Base-by-base conservation (phyloP, 805 yeast genomes). In the Candida parachauliodes region DNA sequence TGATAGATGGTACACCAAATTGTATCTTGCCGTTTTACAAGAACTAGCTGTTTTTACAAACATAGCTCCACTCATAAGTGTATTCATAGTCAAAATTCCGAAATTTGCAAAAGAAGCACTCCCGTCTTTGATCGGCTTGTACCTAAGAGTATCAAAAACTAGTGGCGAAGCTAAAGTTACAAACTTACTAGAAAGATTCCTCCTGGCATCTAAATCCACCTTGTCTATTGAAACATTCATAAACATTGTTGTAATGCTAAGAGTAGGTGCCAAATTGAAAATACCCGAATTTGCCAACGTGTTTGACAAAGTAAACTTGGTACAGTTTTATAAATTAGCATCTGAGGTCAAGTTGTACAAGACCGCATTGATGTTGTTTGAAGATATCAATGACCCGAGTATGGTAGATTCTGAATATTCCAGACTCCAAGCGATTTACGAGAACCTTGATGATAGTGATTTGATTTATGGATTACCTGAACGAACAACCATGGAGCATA, bases 391-490 rank as follows among this genome's bases (percentile, higher is more conserved):
- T 31, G 42, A 51, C 31, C 17, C 16, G 14, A 24, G 17, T 3
- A 14, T 24, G 4, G 5, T 30, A 3, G 30, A 32, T 19, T 24
- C 21, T 10, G 18, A 36, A 8, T 28, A 32, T 17, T 3, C 21
- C 7, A 20, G 19, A 2, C 37, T 43, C 10, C 24, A 36, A 24
- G 5, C 8, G 4, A 37, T 83, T 1, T 85, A 81, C 52, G 61
- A 65, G 4, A 52, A 68, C 0, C 62, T 88, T 3, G 77, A 74
- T 34, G 88, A 83, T 40, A 60, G 67, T 2, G 95, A 88, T 52
- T 57, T 85, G 27, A 52, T 75, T 4, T 69, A 70, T 46, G 94
- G 94, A 0, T 56, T 85, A 8, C 87, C 89, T 0, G 70, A 74
- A 10, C 64, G 70, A 15, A 73, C 83, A 1, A 62, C 79, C 0